Conservation (phyloP, 495 filamentous ascomycete genomes). For the Penicillium salamii region DNA sequence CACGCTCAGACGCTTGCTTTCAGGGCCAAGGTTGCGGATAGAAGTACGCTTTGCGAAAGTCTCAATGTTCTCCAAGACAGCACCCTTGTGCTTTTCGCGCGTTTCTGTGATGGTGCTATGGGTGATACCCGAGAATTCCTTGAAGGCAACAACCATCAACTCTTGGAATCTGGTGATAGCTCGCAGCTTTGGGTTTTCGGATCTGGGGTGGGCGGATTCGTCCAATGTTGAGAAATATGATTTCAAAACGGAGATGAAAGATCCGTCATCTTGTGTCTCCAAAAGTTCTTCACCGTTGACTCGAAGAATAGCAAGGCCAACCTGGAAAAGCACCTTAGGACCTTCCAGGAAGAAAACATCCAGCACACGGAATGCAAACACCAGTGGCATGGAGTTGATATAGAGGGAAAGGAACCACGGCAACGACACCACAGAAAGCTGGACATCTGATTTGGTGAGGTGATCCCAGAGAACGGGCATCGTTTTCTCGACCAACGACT, state of each 20-base stretch:
- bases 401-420: conserved; percentile 98
- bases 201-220: conserved; percentile 92
- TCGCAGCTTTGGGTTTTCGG: conserved; percentile 86
- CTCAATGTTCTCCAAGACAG: conserved; percentile 90
- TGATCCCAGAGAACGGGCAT: conserved; percentile 99
- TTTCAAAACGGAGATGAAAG: conserved; percentile 94
- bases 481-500: conserved; percentile 93
- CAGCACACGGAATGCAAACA: conserved; percentile 93
- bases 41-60: conserved; percentile 95
- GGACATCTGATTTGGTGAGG: conserved; percentile 88
- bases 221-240: conserved; percentile 90
- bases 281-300: conserved; percentile 96
- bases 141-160: conserved; percentile 97
- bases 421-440: conserved; percentile 96
- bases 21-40: conserved; percentile 91
- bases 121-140: conserved; percentile 93
- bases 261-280: conserved; percentile 93
- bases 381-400: conserved; percentile 98
- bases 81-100: conserved; percentile 86
- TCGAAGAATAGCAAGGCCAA: conserved; percentile 91
- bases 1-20: conserved; percentile 81
- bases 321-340: conserved; percentile 94
- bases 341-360: conserved; percentile 99
- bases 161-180: conserved; percentile 96
- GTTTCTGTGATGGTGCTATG: conserved; percentile 87